Conservation (phyloP, 768 basidiomycete species). For the Hygrocybe coccinea region DNA sequence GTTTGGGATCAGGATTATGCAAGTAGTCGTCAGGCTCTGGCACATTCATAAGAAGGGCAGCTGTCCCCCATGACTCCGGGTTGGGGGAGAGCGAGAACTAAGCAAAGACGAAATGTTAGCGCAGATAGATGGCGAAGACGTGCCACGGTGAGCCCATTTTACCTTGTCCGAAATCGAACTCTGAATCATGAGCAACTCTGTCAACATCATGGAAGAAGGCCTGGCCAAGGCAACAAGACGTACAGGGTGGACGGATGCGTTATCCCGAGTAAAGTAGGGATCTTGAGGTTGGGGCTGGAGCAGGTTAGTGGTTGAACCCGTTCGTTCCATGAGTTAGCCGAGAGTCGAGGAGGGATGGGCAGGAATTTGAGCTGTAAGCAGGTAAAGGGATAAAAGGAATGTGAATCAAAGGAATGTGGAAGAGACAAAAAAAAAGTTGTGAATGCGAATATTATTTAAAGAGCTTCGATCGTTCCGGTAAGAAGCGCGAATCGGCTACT, state of each 20-base stretch:
- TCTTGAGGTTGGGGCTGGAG: not conserved
- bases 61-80: conserved; percentile 44
- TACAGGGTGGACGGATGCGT: not conserved
- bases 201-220: not conserved
- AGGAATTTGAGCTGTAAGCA: not conserved
- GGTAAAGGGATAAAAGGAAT: not conserved
- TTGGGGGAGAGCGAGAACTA: conserved; percentile 42
- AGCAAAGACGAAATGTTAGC: not conserved
- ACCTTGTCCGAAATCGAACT: not conserved
- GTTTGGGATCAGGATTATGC: conserved; percentile 57
- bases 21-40: conserved; percentile 61
- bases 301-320: not conserved
- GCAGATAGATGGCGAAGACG: not conserved
- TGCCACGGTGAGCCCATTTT: no score
- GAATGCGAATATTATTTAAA: no score
- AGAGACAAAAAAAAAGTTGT: no score
- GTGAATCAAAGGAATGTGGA: no score
- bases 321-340: not conserved
- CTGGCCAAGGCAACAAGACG: not conserved
- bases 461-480: no score
- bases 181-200: not conserved
- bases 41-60: conserved; percentile 35
- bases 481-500: no score
- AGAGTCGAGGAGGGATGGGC: not conserved
- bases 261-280: not conserved